These are phyloP conservation scores for Colletotrichum orbiculare DNA, from an alignment of 2,329 filamentous ascomycete species.

Conservation along the genomic window DNA sequence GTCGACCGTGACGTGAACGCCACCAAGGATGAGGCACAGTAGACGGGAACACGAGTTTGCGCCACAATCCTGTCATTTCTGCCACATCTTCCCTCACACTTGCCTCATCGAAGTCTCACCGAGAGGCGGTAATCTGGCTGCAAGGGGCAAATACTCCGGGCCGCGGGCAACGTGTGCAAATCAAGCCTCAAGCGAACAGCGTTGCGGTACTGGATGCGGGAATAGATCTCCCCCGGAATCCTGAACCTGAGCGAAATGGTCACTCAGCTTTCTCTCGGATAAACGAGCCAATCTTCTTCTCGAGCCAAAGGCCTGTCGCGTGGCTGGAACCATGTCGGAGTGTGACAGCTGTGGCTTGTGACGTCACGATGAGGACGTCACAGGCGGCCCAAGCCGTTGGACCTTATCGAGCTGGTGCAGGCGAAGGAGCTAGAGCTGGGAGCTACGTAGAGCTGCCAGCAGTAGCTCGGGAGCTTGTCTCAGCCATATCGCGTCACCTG, in stretches of 20 bases:
- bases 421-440: no score
- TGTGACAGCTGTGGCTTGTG: slow-evolving; percentile 33
- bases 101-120: slow-evolving; percentile 6
- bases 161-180: slow-evolving; percentile 17
- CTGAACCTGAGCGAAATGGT: not conserved
- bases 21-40: no score
- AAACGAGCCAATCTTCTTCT: slow-evolving; percentile 21
- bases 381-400: slow-evolving; percentile 8
- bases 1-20: no score
- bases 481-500: slow-evolving; percentile 28
- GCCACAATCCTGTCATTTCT: not conserved
- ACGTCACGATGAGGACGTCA: slow-evolving; percentile 37
- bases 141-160: slow-evolving; percentile 12
- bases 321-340: slow-evolving; percentile 25
- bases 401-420: no score
- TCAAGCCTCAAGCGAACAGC: slow-evolving; percentile 11
- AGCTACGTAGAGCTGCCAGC: not conserved
- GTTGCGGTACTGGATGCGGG: not conserved
- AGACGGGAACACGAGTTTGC: no score
- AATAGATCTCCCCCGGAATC: not conserved
- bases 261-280: not conserved
- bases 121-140: no score
- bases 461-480: slow-evolving; percentile 20
- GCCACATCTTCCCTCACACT: not conserved
- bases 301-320: not conserved